Base-by-base conservation (phyloP, 2,329 filamentous ascomycete species). In the Monosporascus sp. region DNA sequence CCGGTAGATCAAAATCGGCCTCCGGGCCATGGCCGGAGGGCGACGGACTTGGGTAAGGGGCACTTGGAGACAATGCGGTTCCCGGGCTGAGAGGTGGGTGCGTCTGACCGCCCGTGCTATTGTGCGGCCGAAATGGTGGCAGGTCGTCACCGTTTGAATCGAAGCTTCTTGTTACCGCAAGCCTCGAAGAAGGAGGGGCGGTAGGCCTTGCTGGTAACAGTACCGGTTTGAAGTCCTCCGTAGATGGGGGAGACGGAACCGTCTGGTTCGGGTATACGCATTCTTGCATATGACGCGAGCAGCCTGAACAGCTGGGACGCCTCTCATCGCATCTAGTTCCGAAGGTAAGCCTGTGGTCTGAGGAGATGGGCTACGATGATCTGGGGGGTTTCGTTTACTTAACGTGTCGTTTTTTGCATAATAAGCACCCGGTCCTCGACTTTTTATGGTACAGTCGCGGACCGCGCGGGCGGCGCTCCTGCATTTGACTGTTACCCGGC, bases 381-480 rank as follows among this genome's bases (percentile, higher is more conserved):
- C 11, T 9, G 24, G 43, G 14, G 22, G n/a, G 15, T 20, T 20
- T 46, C 14, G 31, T 46, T 46, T 31, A 46, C 62, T 67, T 67
- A 22, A 67, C 64, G 54, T 63, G 64, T 43, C 64, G 63, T 51
- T 65, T 62, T 35, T 67, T 67, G 54, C 64, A 67, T 31, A 63
- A 60, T 51, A 63, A 24, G 55, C 67, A 68, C 6, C 66, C 66
- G 7, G 59, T 62, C 25, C 66, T 59, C 37, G 63, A 67, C 49
- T 68, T 69, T 31, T 69, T 68, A 52, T 69, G 66, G 53, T 69
- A 69, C 27, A 69, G 58, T 20, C 67, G 63, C 15, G 67, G 66
- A 43, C 65, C 66, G 44, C 65, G 65, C 25, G 61, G 55, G 50
- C 62, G 62, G 43, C 56, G 51, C 22, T 62, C 60, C 44, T 58